Evolutionary conservation across 2,329 filamentous ascomycete species (phyloP), one percentile per base, ranked within the genome.

Genomic region (Clarireedia paspali): DNA sequence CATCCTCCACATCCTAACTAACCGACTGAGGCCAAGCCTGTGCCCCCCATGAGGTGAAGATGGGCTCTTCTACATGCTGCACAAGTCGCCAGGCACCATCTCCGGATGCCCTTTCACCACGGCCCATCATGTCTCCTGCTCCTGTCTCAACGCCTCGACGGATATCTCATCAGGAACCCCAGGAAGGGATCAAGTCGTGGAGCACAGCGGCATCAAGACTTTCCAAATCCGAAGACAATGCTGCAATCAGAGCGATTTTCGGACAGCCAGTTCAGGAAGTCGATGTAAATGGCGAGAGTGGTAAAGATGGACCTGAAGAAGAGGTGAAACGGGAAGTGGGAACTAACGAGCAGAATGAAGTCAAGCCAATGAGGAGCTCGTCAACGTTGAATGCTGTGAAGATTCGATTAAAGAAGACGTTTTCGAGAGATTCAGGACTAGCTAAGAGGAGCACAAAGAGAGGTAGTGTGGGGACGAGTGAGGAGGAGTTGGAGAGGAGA

Each of bases 401-500:
- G 39, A 55, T 71, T 72, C 46, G 64, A 57, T 34, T 66, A 17
- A 65, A 60, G 38, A 65, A 63, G 40, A 76, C 74, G 39, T 68
- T 80, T 5, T 79, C 78, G 2, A 70, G 74, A 24, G 75, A 76
- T 20, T 71, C 70, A 4, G 68, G 46, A 30, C 39, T 73, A 6
- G 63, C 66, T 2, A 75, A 71, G 47, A 66, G 73, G 30, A 71
- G 70, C 38, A 73, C 74, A 2, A 55, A 55, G 30, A 72, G 69
- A 36, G 70, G 70, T 4, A 73, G 73, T 15, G 67, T 75, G 34
- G 74, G 76, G 12, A 73, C 72, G 49, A 79, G 75, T 47, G 72
- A 79, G 24, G 78, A 81, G 59, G 78, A 81, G 60, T 63, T 80
- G 45, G 76, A 78, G 51, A 73, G 79, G 27, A 74, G 80, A 60